Conservation (phyloP, 1,284 basidiomycete species). For the Pascua sp. region DNA sequence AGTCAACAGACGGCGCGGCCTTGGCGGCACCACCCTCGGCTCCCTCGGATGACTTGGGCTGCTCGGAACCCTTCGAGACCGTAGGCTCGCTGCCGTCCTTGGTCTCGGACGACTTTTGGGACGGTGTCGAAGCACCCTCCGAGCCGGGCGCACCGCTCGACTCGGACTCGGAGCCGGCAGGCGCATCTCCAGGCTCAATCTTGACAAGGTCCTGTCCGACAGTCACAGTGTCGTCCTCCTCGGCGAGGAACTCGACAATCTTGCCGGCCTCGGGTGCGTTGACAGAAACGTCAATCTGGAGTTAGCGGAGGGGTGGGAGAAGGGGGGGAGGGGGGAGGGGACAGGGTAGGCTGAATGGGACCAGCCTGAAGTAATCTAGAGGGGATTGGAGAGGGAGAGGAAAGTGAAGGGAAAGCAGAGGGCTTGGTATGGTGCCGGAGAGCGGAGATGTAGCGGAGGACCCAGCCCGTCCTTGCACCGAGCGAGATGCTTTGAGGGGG, state of each 20-base stretch:
- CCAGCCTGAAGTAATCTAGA: too few relatives aligned
- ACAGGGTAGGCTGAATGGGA: too few relatives aligned
- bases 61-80: constrained; percentile 41
- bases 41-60: constrained; percentile 13
- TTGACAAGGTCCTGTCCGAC: constrained; percentile 94
- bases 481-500: too few relatives aligned
- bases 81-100: constrained; percentile 51
- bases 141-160: too few relatives aligned
- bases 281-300: constrained; percentile 92
- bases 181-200: constrained; percentile 74
- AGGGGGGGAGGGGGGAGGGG: too few relatives aligned
- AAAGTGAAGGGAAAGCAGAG: too few relatives aligned
- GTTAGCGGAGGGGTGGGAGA: constrained; percentile 1
- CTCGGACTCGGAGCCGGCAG: constrained; percentile 48
- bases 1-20: not conserved
- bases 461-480: too few relatives aligned
- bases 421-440: too few relatives aligned
- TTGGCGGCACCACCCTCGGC: constrained; percentile 12
- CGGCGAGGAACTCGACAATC: constrained; percentile 79
- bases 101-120: constrained; percentile 50
- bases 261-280: constrained; percentile 88
- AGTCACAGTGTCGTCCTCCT: constrained; percentile 89
- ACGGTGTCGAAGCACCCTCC: constrained; percentile 33
- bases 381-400: not conserved
- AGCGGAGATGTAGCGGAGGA: too few relatives aligned